Conservation (phyloP, 1,284 basidiomycete genomes). For the Trichosporon sp. region DNA sequence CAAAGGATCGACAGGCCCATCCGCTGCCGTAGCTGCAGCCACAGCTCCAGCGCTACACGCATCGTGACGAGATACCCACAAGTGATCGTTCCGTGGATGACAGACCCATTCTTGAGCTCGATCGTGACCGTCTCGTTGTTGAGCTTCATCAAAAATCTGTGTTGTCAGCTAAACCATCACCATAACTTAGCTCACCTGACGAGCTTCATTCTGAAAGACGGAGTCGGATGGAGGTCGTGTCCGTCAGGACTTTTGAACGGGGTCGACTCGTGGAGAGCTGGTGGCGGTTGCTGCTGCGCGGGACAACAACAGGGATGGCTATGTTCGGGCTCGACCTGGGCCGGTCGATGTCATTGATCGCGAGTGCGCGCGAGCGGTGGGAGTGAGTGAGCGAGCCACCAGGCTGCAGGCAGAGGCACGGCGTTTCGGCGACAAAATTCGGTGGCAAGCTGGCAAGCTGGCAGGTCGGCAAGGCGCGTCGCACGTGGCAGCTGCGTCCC, state of each 20-base stretch:
- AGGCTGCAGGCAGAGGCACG: not conserved
- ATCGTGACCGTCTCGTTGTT: conserved; percentile 99
- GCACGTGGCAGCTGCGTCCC: not conserved
- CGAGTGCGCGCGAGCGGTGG: not conserved
- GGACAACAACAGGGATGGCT: conserved; percentile 1
- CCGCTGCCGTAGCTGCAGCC: not conserved
- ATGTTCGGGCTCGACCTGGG: not conserved
- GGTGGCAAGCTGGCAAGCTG: not conserved
- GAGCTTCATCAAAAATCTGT: conserved; percentile 97
- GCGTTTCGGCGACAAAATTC: conserved; percentile 4
- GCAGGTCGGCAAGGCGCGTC: not conserved
- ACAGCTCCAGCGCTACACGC: not conserved
- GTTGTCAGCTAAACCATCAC: not conserved
- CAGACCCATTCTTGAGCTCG: conserved; percentile 95
- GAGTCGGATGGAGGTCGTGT: conserved; percentile 31
- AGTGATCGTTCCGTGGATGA: conserved; percentile 95
- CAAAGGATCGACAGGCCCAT: not conserved
- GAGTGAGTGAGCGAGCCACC: conserved; percentile 1
- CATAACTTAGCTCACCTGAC: conserved; percentile 43
- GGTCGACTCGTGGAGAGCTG: conserved; percentile 15
- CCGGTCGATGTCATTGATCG: conserved; percentile 1
- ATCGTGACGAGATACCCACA: conserved; percentile 57
- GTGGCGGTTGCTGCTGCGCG: conserved; percentile 1
- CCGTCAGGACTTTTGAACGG: conserved; percentile 9
- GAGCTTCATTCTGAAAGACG: conserved; percentile 52